A percentile compares a stretch with the other conserved stretches of the same genome.
Evolutionary conservation across 805 yeast genomes (phyloP).

Genomic region (Hanseniaspora hatyaiensis): DNA sequence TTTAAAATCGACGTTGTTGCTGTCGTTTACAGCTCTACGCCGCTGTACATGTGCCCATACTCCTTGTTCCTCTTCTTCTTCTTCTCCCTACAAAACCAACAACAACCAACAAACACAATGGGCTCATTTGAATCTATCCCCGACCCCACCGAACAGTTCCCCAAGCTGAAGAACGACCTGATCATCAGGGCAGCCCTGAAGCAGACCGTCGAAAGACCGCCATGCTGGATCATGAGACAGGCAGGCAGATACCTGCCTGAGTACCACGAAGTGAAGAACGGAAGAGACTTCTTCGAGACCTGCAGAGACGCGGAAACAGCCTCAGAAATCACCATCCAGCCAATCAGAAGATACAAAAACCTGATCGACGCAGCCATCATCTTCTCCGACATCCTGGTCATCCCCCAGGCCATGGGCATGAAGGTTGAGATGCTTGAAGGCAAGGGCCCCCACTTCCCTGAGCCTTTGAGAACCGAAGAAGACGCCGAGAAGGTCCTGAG

Average conservation of each 20-base stretch:
- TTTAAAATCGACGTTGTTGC: too few relatives aligned
- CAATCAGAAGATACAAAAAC: constrained; percentile 79
- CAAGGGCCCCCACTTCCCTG: constrained; percentile 84
- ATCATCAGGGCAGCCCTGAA: constrained; percentile 85
- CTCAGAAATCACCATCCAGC: constrained; percentile 88
- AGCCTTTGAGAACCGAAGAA: constrained; percentile 65
- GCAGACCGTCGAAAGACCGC: constrained; percentile 89
- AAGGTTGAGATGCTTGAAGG: constrained; percentile 87
- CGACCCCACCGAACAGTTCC: constrained; percentile 35
- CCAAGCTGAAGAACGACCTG: constrained; percentile 77
- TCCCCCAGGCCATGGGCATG: constrained; percentile 98
- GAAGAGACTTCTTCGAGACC: constrained; percentile 84
- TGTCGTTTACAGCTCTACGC: too few relatives aligned
- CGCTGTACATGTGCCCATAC: too few relatives aligned
- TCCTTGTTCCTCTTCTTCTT: too few relatives aligned
- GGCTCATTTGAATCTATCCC: not conserved
- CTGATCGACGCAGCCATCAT: constrained; percentile 93
- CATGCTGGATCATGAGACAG: constrained; percentile 96
- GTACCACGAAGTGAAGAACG: constrained; percentile 78
- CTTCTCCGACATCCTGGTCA: constrained; percentile 86
- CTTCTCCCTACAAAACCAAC: too few relatives aligned
- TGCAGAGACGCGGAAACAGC: constrained; percentile 93
- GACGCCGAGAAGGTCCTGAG: constrained; percentile 49
- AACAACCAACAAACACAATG: not conserved
- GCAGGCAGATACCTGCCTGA: constrained; percentile 92